Evolutionary conservation across 768 basidiomycete genomes (phyloP).

Genomic region (Serendipita sp.): DNA sequence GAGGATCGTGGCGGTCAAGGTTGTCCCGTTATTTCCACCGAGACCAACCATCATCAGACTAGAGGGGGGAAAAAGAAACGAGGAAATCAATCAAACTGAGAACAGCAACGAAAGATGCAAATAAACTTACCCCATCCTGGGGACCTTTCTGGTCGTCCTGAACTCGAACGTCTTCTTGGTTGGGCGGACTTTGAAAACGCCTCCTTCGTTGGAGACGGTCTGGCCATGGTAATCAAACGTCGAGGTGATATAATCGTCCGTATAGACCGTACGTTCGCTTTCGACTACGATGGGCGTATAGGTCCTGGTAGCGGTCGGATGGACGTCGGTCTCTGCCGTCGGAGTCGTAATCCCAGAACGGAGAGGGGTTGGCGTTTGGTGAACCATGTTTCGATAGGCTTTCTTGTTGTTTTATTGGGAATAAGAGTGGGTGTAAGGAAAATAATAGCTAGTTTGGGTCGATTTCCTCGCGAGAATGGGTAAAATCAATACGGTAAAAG

Average conservation of each 20-base stretch:
- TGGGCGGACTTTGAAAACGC: constrained; percentile 65
- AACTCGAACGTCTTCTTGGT: constrained; percentile 76
- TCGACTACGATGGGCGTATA: constrained; percentile 63
- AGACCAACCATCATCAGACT: constrained; percentile 95
- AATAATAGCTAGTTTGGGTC: constrained; percentile 12
- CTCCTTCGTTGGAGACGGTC: constrained; percentile 45
- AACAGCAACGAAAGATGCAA: constrained; percentile 4
- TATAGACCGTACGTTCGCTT: constrained; percentile 66
- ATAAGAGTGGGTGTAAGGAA: constrained; percentile 23
- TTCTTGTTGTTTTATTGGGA: constrained; percentile 18
- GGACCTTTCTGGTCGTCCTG: constrained; percentile 71
- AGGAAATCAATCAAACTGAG: neutral
- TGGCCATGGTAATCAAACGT: constrained; percentile 67
- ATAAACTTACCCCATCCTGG: constrained; percentile 74
- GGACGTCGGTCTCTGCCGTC: constrained; percentile 57
- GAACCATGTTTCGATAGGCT: constrained; percentile 20
- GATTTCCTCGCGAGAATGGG: neutral
- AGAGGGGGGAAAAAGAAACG: constrained; percentile 10
- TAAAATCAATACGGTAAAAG: constrained; percentile 28
- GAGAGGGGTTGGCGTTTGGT: constrained; percentile 15
- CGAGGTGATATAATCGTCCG: constrained; percentile 67
- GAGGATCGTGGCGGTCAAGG: constrained; percentile 83
- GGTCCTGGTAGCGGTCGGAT: constrained; percentile 75
- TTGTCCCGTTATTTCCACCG: constrained; percentile 95
- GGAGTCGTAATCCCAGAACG: constrained; percentile 63